Evolutionary conservation across 2,329 filamentous ascomycete species (phyloP).

Genomic region (Paraphoma chrysanthemicola): DNA sequence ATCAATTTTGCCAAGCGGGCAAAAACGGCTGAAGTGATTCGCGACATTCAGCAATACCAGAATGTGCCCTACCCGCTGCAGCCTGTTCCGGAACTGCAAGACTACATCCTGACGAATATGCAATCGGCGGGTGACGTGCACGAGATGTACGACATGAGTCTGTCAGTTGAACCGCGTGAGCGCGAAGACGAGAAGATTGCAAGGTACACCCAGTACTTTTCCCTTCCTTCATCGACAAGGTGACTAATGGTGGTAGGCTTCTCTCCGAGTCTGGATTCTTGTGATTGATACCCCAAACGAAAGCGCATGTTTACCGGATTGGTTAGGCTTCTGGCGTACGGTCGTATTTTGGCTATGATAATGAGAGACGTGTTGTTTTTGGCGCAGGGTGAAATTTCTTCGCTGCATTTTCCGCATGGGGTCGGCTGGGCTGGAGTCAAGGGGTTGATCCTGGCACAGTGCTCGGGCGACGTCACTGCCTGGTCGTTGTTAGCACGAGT

Average conservation of each 20-base stretch:
- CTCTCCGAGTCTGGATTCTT: conserved; percentile 63
- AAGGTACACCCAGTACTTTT: conserved; percentile 66
- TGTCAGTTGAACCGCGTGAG: conserved; percentile 92
- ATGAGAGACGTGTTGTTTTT: not conserved
- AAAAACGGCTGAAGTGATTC: conserved; percentile 97
- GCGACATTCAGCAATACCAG: conserved; percentile 98
- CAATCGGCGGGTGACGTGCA: conserved; percentile 93
- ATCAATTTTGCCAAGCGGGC: conserved; percentile 99
- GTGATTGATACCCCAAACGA: conserved; percentile 51
- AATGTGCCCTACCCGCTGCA: conserved; percentile 95
- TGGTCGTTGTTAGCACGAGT: not conserved
- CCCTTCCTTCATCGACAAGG: conserved; percentile 2
- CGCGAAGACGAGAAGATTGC: conserved; percentile 99
- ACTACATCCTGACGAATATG: conserved; percentile 97
- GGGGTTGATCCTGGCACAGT: not conserved
- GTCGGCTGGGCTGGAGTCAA: not conserved
- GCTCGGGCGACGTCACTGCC: not conserved
- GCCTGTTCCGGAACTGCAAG: conserved; percentile 88
- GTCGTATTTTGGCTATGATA: conserved; percentile 8
- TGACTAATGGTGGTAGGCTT: conserved; percentile 49
- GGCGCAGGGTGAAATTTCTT: not conserved
- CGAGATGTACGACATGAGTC: conserved; percentile 98
- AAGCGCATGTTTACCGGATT: conserved; percentile 25
- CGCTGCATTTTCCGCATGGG: not conserved
- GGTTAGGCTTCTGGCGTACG: conserved; percentile 10